phyloP scores from a whole-genome alignment of 768 basidiomycete species.

The Glaciozyma martinii region DNA sequence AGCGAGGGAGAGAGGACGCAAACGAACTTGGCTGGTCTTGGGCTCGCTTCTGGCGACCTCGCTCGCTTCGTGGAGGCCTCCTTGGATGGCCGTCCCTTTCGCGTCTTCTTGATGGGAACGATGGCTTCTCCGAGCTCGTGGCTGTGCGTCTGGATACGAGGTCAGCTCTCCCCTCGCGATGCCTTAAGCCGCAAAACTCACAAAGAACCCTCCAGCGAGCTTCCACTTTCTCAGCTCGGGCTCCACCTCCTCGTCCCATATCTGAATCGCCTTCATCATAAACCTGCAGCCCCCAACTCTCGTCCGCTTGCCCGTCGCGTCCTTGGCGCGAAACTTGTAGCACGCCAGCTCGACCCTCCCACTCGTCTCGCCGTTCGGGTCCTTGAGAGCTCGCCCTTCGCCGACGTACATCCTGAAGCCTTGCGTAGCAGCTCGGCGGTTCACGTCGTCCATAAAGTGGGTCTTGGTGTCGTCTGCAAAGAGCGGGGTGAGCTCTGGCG shows the following conservation, averaged over 20 bases:
- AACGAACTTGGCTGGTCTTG: no score
- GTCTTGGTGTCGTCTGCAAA: neutral
- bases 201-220: neutral
- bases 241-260: neutral
- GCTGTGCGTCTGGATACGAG: neutral
- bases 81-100: neutral
- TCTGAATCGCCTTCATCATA: neutral
- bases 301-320: neutral
- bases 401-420: neutral
- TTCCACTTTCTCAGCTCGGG: neutral
- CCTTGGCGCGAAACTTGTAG: neutral
- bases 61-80: no score
- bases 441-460: neutral
- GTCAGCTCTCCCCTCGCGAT: neutral
- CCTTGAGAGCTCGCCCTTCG: neutral
- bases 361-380: neutral
- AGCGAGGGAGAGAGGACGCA: no score
- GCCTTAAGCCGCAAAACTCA: neutral
- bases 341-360: conserved; percentile 1
- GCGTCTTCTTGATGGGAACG: neutral
- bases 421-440: neutral
- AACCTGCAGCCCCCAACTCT: neutral
- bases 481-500: neutral
- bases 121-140: neutral
- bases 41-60: no score